These are phyloP conservation scores for Penicillium lagena DNA, from an alignment of 495 filamentous ascomycete genomes.

Conservation along the genomic window DNA sequence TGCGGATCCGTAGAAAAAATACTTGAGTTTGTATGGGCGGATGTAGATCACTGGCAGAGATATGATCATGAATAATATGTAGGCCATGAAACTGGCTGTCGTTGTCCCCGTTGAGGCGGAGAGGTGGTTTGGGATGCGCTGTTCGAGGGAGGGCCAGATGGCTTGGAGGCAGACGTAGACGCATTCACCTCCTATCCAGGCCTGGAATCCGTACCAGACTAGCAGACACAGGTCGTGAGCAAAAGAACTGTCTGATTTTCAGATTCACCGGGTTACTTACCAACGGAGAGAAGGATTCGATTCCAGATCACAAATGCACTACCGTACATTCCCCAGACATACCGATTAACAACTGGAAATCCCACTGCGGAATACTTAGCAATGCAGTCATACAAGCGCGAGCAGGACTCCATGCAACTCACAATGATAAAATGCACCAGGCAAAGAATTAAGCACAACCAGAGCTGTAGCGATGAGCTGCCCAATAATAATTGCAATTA, in stretches of 20 bases:
- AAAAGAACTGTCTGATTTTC: too few relatives aligned
- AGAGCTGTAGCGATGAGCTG: constrained; percentile 8
- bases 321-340: constrained; percentile 20
- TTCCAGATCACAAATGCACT: constrained; percentile 23
- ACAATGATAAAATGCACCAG: constrained; percentile 16
- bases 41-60: constrained; percentile 11
- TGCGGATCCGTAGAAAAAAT: constrained; percentile 7
- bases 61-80: constrained; percentile 15
- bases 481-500: constrained; percentile 13
- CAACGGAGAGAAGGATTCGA: constrained; percentile 18
- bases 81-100: constrained; percentile 16
- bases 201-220: constrained; percentile 10
- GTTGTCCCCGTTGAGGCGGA: constrained; percentile 19
- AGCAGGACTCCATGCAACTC: background rate
- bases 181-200: constrained; percentile 23
- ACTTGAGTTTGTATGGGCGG: constrained; percentile 9
- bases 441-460: constrained; percentile 14
- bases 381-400: too few relatives aligned
- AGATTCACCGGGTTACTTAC: constrained; percentile 3
- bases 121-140: constrained; percentile 19
- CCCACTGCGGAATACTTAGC: constrained; percentile 4
- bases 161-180: constrained; percentile 17
- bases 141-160: constrained; percentile 14
- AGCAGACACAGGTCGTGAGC: too few relatives aligned
- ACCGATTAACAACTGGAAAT: constrained; percentile 16